These are phyloP conservation scores for Xylariaceae sp. DNA, from an alignment of 2,329 filamentous ascomycete genomes.

Conservation along the genomic window DNA sequence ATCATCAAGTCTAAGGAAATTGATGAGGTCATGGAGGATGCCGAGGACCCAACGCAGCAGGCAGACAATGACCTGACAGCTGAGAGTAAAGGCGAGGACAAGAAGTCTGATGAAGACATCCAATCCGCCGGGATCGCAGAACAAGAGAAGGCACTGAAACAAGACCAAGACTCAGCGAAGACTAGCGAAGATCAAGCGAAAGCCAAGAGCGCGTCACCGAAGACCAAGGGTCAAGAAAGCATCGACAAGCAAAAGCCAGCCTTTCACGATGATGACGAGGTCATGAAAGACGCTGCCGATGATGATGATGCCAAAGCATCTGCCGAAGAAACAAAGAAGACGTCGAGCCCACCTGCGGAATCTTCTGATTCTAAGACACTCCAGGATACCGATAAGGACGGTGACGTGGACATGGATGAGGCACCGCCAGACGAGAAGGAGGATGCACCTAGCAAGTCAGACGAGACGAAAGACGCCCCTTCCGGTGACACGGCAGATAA, in stretches of 20 bases:
- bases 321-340: conserved; percentile 20
- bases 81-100: conserved; percentile 22
- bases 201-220: conserved; percentile 13
- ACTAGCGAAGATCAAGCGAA: conserved; percentile 25
- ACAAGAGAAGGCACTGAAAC: conserved; percentile 23
- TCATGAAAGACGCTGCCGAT: conserved; percentile 23
- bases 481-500: too few species aligned
- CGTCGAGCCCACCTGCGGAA: conserved; percentile 22
- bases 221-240: conserved; percentile 8
- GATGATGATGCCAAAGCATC: conserved; percentile 13
- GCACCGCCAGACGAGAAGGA: conserved; percentile 34
- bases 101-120: conserved; percentile 17
- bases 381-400: conserved; percentile 42
- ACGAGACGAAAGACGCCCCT: conserved; percentile 13
- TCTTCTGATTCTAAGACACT: conserved; percentile 20
- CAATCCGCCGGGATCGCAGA: conserved; percentile 20
- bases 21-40: conserved; percentile 41
- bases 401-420: conserved; percentile 50
- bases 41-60: conserved; percentile 18
- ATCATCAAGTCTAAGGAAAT: conserved; percentile 34
- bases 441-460: conserved; percentile 27
- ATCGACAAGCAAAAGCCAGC: conserved; percentile 13
- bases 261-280: conserved; percentile 22
- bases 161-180: conserved; percentile 30
- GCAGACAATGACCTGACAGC: conserved; percentile 30